phyloP scores from a whole-genome alignment of 2,329 filamentous ascomycete genomes.

The Dothideomycetes sp. region DNA sequence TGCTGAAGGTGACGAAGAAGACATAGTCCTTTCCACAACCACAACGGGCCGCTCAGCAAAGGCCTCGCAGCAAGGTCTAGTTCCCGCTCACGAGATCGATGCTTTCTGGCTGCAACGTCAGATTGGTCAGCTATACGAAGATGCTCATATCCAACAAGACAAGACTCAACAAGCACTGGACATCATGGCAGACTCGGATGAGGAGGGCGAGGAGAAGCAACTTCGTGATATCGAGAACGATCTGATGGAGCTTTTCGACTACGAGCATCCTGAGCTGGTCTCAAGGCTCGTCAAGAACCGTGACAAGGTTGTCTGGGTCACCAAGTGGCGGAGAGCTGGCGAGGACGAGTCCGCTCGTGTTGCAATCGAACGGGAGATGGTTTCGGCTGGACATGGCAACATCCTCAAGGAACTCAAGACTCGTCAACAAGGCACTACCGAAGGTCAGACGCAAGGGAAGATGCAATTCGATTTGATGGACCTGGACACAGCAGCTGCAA shows the following conservation, averaged over 20 bases:
- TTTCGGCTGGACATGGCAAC: constrained; percentile 72
- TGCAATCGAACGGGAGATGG: constrained; percentile 82
- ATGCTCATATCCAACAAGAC: constrained; percentile 86
- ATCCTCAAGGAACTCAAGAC: constrained; percentile 84
- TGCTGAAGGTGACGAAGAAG: constrained; percentile 54
- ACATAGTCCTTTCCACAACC: constrained; percentile 65
- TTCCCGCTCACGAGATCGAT: constrained; percentile 84
- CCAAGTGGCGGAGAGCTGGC: constrained; percentile 72
- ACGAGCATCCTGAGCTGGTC: constrained; percentile 88
- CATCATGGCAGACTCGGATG: constrained; percentile 65
- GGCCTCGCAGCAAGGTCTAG: constrained; percentile 41
- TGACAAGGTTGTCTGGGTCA: constrained; percentile 93
- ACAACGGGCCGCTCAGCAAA: constrained; percentile 29
- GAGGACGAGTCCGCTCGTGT: constrained; percentile 63
- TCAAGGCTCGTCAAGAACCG: constrained; percentile 84
- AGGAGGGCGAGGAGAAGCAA: constrained; percentile 71
- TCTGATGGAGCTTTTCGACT: constrained; percentile 96
- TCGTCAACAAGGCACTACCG: constrained; percentile 50
- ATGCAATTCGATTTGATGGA: constrained; percentile 83
- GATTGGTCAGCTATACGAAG: constrained; percentile 77
- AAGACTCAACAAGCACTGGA: constrained; percentile 79
- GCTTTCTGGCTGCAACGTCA: constrained; percentile 95
- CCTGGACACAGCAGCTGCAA: constrained; percentile 43
- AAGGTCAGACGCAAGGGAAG: constrained; percentile 55
- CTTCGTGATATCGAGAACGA: constrained; percentile 96